A percentile compares a stretch with the other conserved stretches of the same genome.
These are phyloP conservation scores for Hydrangea macrophylla DNA, from an alignment of 148 eudicot genomes.

Conservation along the genomic window DNA sequence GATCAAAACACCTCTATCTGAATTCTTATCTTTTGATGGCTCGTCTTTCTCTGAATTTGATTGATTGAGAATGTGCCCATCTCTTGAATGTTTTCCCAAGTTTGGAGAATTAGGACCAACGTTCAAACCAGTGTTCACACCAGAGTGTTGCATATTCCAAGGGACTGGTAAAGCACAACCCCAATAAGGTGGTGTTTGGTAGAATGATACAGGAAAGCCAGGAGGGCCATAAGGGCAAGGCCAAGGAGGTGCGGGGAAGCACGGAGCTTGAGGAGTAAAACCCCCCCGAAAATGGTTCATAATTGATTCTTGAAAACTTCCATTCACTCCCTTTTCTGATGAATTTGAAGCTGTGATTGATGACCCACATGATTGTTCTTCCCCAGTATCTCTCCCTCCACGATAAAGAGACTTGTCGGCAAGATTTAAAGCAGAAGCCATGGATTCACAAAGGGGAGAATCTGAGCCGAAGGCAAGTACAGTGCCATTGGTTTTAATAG, in stretches of 20 bases:
- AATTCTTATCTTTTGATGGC: conserved; percentile 3
- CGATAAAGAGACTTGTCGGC: conserved; percentile 11
- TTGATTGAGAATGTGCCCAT: conserved; percentile 21
- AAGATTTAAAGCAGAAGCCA: conserved; percentile 22
- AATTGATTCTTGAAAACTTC: conserved; percentile 18
- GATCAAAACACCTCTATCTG: conserved; percentile 21
- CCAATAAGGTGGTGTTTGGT: conserved; percentile 47
- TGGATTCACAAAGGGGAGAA: conserved; percentile 25
- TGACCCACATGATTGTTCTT: conserved; percentile 4
- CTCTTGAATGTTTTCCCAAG: conserved; percentile 65
- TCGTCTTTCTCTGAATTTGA: conserved; percentile 23
- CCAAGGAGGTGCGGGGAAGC: conserved; percentile 34
- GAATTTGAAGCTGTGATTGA: conserved; percentile 20
- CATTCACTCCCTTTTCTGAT: conserved; percentile 22
- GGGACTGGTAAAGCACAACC: conserved; percentile 25
- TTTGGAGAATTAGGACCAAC: conserved; percentile 33
- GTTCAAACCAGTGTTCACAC: conserved; percentile 19
- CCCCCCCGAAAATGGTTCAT: conserved; percentile 14
- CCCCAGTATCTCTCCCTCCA: conserved; percentile 19
- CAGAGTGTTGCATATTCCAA: conserved; percentile 40
- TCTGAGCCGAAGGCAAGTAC: conserved; percentile 39
- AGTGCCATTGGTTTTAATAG: conserved; percentile 19
- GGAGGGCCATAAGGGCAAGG: conserved; percentile 32
- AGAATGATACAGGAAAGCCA: conserved; percentile 39
- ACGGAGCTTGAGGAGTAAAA: conserved; percentile 25